A percentile compares a stretch with the other conserved stretches of the same genome.
phyloP scores from a whole-genome alignment of 139 green algal species.

The Coelastrella sp. region DNA sequence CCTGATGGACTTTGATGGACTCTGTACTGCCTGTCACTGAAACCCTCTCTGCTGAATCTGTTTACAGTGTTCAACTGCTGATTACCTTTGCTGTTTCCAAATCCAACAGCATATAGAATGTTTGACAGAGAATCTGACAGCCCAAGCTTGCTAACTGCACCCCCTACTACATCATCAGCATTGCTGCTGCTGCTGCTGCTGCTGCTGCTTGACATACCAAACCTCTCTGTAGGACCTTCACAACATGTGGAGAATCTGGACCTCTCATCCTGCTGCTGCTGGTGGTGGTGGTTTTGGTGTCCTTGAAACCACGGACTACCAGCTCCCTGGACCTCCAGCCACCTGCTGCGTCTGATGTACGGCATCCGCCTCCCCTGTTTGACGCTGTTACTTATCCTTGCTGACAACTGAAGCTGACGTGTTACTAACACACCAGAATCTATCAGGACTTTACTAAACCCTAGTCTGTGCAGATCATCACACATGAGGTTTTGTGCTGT shows the following conservation, averaged over 20 bases:
- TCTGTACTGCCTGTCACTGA: no score
- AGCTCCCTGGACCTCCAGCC: slow-evolving; percentile 14
- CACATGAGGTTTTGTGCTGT: slow-evolving; percentile 1
- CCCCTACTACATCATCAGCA: no score
- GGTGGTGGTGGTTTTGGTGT: not conserved
- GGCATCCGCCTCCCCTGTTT: not conserved
- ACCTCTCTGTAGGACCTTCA: no score
- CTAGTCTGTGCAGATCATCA: slow-evolving; percentile 26
- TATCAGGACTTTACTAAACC: not conserved
- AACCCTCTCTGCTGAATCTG: no score
- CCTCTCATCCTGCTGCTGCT: not conserved
- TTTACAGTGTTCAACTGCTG: no score
- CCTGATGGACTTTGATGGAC: no score
- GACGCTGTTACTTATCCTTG: not conserved
- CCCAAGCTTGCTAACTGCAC: no score
- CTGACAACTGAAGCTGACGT: not conserved
- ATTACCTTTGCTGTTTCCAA: no score
- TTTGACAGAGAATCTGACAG: no score
- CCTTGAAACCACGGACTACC: not conserved
- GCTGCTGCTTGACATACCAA: no score
- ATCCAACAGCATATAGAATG: no score
- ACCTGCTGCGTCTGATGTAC: slow-evolving; percentile 25
- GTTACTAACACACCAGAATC: slow-evolving; percentile 28
- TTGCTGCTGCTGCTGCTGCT: no score
- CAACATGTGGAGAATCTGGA: not conserved